Percentiles rank a stretch among this genome's conserved stretches.
These are phyloP conservation scores for Talaromyces sp. DNA, from an alignment of 2,329 filamentous ascomycete genomes.

Conservation along the genomic window DNA sequence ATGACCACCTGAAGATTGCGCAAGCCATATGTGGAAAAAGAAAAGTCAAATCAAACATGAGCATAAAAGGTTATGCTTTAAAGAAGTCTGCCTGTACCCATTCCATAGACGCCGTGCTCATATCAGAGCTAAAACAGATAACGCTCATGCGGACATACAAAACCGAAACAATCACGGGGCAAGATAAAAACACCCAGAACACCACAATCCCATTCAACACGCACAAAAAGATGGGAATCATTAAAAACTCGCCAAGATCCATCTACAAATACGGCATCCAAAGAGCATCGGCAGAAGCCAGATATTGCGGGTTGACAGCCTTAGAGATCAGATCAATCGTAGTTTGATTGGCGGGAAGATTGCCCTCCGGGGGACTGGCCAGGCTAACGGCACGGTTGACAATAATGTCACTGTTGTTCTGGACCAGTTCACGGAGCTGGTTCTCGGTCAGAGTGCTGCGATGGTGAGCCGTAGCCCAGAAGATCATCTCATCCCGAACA, in stretches of 20 bases:
- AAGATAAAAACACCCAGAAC: neutral
- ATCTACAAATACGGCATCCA: constrained; percentile 91
- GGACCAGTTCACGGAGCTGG: constrained; percentile 72
- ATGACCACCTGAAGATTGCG: neutral
- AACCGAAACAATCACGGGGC: neutral
- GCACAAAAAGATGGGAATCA: neutral
- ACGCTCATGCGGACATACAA: neutral
- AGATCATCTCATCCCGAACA: constrained; percentile 95
- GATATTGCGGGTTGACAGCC: constrained; percentile 84
- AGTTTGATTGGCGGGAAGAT: constrained; percentile 91
- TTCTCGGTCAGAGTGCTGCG: constrained; percentile 59
- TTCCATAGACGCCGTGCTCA: neutral
- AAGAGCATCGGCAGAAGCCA: constrained; percentile 82
- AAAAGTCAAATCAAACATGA: neutral
- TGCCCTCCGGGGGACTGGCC: constrained; percentile 68
- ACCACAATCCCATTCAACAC: neutral
- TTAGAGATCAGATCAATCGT: constrained; percentile 91
- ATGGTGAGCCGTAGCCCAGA: constrained; percentile 85
- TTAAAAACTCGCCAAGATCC: neutral
- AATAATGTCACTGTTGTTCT: constrained; percentile 82
- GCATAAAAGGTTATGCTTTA: neutral
- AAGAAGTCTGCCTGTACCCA: neutral
- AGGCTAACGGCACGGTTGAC: constrained; percentile 85
- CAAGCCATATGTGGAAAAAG: neutral
- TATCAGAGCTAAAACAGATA: neutral